These are phyloP conservation scores for Silene coronaria DNA, from an alignment of 179 eudicot species.

Conservation along the genomic window DNA sequence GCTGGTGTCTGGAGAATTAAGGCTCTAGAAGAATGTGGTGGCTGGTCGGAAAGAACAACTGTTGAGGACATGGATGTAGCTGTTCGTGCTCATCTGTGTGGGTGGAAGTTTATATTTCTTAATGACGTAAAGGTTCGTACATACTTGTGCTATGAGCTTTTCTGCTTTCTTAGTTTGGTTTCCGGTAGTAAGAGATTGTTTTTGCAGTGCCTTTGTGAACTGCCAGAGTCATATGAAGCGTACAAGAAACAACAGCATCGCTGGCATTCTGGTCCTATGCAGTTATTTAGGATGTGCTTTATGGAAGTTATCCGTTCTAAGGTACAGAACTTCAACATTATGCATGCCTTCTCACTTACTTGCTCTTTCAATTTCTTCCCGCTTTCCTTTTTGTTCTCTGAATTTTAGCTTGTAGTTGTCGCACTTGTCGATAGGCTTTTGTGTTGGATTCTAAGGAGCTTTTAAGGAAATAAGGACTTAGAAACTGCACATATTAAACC, in stretches of 20 bases:
- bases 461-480: neutral
- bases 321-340: slow-evolving; percentile 29
- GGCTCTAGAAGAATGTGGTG: slow-evolving; percentile 90
- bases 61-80: slow-evolving; percentile 99
- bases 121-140: slow-evolving; percentile 76
- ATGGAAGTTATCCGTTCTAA: slow-evolving; percentile 62
- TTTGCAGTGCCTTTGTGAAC: slow-evolving; percentile 85
- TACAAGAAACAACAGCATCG: slow-evolving; percentile 90
- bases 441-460: neutral
- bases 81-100: slow-evolving; percentile 94
- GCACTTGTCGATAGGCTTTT: neutral
- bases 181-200: slow-evolving; percentile 16
- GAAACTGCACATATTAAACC: neutral
- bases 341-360: neutral
- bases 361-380: neutral
- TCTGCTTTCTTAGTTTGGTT: slow-evolving; percentile 10
- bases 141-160: neutral
- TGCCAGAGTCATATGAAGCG: slow-evolving; percentile 87
- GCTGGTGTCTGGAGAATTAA: slow-evolving; percentile 97
- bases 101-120: slow-evolving; percentile 84
- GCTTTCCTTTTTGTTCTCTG: neutral
- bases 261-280: slow-evolving; percentile 98
- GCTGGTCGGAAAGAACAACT: slow-evolving; percentile 90
- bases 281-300: slow-evolving; percentile 79
- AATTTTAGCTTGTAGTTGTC: neutral